Conservation (phyloP, 2,329 filamentous ascomycete species). For the Claviceps maximensis region DNA sequence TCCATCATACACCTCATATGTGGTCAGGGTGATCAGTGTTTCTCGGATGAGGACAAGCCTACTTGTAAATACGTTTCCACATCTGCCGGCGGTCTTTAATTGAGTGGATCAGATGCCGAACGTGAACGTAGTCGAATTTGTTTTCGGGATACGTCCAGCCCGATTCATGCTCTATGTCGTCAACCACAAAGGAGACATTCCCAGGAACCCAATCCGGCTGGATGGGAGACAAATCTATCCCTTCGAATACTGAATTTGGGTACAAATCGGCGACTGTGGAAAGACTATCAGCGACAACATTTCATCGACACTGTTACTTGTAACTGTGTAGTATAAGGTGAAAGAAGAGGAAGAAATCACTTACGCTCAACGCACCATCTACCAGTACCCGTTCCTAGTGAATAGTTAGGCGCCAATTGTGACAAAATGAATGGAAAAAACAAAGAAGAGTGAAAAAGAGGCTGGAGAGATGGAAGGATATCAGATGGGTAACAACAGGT, state of each 20-base stretch:
- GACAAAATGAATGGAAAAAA: background rate
- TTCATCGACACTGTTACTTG: background rate
- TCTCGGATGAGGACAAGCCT: slow-evolving; percentile 6
- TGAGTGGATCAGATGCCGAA: slow-evolving; percentile 32
- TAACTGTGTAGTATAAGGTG: background rate
- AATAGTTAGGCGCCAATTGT: background rate
- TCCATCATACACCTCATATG: background rate
- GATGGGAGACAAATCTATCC: slow-evolving; percentile 38
- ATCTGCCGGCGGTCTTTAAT: slow-evolving; percentile 28
- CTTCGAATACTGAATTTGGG: slow-evolving; percentile 29
- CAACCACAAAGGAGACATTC: slow-evolving; percentile 38
- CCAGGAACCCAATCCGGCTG: slow-evolving; percentile 37
- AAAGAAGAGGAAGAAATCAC: slow-evolving; percentile 11
- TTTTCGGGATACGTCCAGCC: slow-evolving; percentile 34
- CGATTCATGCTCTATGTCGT: slow-evolving; percentile 37
- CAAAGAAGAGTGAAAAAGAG: background rate
- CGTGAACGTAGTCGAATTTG: slow-evolving; percentile 35
- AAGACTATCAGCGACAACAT: background rate
- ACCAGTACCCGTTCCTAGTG: slow-evolving; percentile 35
- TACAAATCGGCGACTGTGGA: slow-evolving; percentile 33
- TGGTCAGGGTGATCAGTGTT: background rate
- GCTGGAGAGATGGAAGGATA: background rate
- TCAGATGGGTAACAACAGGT: slow-evolving; percentile 2
- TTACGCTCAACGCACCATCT: slow-evolving; percentile 37
- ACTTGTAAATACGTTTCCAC: slow-evolving; percentile 30